Percentiles rank a stretch among this genome's conserved stretches.
phyloP scores from a whole-genome alignment of 495 filamentous ascomycete species.

The Lasiosphaeria miniovina region DNA sequence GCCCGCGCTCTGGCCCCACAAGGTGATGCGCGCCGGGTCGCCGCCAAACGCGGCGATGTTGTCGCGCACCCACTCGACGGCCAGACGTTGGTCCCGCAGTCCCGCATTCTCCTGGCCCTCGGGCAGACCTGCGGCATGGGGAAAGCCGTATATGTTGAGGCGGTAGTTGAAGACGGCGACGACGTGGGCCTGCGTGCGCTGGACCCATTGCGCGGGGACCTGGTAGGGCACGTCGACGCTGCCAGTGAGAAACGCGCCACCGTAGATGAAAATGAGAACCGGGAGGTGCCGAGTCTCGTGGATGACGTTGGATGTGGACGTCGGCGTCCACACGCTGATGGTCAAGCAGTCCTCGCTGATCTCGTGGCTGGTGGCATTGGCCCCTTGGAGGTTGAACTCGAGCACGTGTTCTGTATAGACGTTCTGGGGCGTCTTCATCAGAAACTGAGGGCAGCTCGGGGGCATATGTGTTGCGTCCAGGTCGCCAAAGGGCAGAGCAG shows the following conservation, averaged over 20 bases:
- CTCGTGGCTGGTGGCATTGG: constrained; percentile 13
- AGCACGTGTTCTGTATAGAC: constrained; percentile 22
- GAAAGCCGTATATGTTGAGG: constrained; percentile 62
- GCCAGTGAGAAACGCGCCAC: constrained; percentile 28
- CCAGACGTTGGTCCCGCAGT: constrained; percentile 62
- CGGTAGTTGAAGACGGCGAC: constrained; percentile 66
- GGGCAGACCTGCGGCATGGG: constrained; percentile 36
- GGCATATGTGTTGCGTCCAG: constrained; percentile 17
- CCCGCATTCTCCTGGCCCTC: constrained; percentile 51
- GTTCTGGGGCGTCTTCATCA: constrained; percentile 6
- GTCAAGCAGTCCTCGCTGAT: constrained; percentile 55
- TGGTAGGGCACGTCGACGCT: constrained; percentile 25
- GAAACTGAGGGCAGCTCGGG: constrained; percentile 25
- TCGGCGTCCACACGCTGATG: constrained; percentile 50
- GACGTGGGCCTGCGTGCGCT: constrained; percentile 50
- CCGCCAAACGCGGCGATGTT: constrained; percentile 63
- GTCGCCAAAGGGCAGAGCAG: constrained; percentile 12
- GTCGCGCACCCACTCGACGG: constrained; percentile 53
- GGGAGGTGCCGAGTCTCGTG: constrained; percentile 23
- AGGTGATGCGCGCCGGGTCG: constrained; percentile 49
- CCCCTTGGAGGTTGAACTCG: constrained; percentile 25
- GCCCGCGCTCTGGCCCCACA: constrained; percentile 57
- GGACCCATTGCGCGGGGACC: constrained; percentile 37
- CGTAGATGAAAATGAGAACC: constrained; percentile 34
- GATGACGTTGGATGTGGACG: neutral